phyloP scores from a whole-genome alignment of 1,139 yeast species.

The Diutina catenulata region DNA sequence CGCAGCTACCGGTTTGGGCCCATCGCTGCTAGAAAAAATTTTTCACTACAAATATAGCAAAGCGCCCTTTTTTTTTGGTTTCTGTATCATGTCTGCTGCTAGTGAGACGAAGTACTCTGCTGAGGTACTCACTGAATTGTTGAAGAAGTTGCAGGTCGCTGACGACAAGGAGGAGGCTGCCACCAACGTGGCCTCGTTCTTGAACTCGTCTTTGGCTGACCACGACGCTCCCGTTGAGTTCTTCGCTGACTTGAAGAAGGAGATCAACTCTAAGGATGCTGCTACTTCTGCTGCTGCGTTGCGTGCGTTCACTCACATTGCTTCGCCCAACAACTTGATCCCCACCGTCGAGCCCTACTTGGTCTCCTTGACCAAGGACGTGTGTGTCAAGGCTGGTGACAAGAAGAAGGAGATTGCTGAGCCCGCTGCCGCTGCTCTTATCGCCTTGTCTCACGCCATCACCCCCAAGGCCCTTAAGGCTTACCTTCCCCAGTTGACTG shows the following conservation, averaged over 20 bases:
- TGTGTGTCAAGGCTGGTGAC: constrained; percentile 80
- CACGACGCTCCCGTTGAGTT: constrained; percentile 94
- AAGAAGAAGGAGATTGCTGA: constrained; percentile 68
- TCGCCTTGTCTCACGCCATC: constrained; percentile 66
- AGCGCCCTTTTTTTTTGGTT: constrained; percentile 6
- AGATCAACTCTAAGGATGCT: constrained; percentile 64
- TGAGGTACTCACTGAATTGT: constrained; percentile 88
- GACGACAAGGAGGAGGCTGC: constrained; percentile 85
- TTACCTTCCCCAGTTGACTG: constrained; percentile 69
- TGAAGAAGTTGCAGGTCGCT: constrained; percentile 87
- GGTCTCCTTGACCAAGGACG: constrained; percentile 59
- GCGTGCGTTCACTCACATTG: constrained; percentile 75
- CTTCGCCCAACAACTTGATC: constrained; percentile 65
- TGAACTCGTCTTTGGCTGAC: constrained; percentile 95
- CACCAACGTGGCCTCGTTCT: constrained; percentile 80
- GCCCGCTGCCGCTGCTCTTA: constrained; percentile 60
- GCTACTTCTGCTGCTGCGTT: constrained; percentile 62
- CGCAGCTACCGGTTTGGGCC: constrained; percentile 4
- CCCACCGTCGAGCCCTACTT: constrained; percentile 94
- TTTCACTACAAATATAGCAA: constrained; percentile 4
- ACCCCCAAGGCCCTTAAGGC: constrained; percentile 93
- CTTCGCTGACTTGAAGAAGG: constrained; percentile 64
- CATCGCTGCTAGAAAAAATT: not conserved
- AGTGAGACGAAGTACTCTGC: constrained; percentile 53
- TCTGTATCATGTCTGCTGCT: constrained; percentile 45